These are phyloP conservation scores for Botrytis cinerea DNA, from an alignment of 2,329 filamentous ascomycete species.

Conservation along the genomic window DNA sequence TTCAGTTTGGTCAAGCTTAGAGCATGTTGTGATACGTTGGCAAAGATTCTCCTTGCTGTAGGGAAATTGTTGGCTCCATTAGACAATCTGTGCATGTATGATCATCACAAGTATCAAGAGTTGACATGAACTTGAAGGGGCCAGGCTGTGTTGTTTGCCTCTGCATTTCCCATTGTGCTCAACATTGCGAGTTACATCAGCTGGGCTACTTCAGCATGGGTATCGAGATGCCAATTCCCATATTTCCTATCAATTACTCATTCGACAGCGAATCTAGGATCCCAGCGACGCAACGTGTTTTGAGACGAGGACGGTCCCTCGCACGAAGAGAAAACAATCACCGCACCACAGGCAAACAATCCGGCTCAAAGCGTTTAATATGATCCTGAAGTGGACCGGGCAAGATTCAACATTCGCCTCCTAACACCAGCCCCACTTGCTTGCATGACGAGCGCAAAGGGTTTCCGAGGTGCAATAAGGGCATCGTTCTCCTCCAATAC, in stretches of 20 bases:
- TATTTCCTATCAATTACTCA: not conserved
- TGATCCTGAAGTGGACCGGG: not conserved
- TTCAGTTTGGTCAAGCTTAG: not conserved
- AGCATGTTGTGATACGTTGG: not conserved
- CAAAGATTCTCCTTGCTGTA: not conserved
- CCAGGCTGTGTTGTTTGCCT: constrained; percentile 1
- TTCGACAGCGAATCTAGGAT: not conserved
- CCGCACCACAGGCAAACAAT: not conserved
- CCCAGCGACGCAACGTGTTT: not conserved
- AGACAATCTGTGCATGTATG: not conserved
- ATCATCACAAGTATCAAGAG: not conserved
- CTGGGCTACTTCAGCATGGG: not conserved
- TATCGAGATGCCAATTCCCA: not conserved
- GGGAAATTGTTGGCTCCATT: not conserved
- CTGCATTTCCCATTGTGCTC: not conserved
- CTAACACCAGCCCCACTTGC: not conserved
- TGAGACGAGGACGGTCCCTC: not conserved
- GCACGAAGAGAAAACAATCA: not conserved
- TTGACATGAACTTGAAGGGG: not conserved
- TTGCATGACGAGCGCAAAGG: constrained; percentile 20
- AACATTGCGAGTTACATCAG: constrained; percentile 1
- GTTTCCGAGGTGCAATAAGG: not conserved
- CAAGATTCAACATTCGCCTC: not conserved
- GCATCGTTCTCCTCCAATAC: not conserved
- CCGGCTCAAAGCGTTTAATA: not conserved